Base-by-base conservation (phyloP, 129 eudicot species). In the Dittrichia graveolens region DNA sequence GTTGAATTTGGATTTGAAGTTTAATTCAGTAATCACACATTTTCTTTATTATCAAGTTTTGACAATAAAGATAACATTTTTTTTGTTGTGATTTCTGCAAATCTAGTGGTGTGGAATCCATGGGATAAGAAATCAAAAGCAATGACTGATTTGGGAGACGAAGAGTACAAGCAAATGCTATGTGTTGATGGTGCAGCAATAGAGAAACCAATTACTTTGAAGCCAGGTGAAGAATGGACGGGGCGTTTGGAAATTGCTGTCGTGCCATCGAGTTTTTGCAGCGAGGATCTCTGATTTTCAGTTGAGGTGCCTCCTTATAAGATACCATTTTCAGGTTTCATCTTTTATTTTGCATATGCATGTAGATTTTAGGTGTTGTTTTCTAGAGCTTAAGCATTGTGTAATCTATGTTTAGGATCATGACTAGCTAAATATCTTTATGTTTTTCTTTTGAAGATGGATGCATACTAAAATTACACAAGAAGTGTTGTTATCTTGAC, bases 41-140 rank as follows among this genome's bases (percentile, higher is more conserved):
- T n/a, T n/a, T n/a, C n/a, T n/a, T n/a, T n/a, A n/a, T n/a, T n/a
- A n/a, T n/a, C n/a, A n/a, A n/a, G n/a, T n/a, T n/a, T n/a, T n/a
- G n/a, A n/a, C n/a, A n/a, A n/a, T n/a, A n/a, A n/a, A n/a, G n/a
- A n/a, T n/a, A n/a, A n/a, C n/a, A n/a, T n/a, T n/a, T n/a, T n/a
- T n/a, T n/a, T n/a, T n/a, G 3, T 48, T 65, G 53, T 12, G 0
- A 46, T 48, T 34, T 72, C 3, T 60, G 42, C 18, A 48, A 53
- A 18, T 45, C 10, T 59, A 92, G 97, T 83, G 75, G 96, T 92
- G 42, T 92, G 97, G 97, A 92, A 92, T 72, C 97, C 97, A 56
- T 92, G 97, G 97, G 96, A 92, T 50, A 92, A 92, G 75, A 92
- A 92, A 78, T 78, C 97, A 15, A 92, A 88, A 80, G 86, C 93